Base-by-base conservation (phyloP, 164 flowering plant species). In the Annona squamosa region DNA sequence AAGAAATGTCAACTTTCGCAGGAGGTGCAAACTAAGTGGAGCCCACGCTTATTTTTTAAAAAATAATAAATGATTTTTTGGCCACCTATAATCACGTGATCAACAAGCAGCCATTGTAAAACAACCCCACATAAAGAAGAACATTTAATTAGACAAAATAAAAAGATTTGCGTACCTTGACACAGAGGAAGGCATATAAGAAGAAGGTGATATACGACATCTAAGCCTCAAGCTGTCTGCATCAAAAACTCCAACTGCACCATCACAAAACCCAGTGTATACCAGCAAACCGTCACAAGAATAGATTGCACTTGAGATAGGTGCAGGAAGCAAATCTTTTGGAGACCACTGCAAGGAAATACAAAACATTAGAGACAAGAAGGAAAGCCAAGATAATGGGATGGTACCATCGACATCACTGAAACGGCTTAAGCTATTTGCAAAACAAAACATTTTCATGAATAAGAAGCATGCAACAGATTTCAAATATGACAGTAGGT, bases 181-280 rank as follows among this genome's bases (percentile, higher is more conserved):
- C 68, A 77, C 63, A 18, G 83, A 74, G 16, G 86, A 37, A 16
- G 90, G 78, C 9, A 89, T 42, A 67, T 89, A 89, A 57, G 92
- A 80, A 69, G 91, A 83, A 16, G 89, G 85, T 47, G 88, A 86
- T n/a, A 91, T 86, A 5, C 90, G 85, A 76, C 93, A 89, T 2
- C 91, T 79, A 1, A 91, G 82, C 72, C 90, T 80, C 52, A 91
- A 76, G 61, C 79, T 79, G 37, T 87, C 89, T 0, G 90, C 88
- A 81, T 89, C 89, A 71, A 89, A 91, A 13, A 91, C 89, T 56
- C 90, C 91, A 70, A 89, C 82, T 41, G 85, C 85, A 18, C 90
- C 92, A 84, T 89, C 97, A 76, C 85, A 84, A 70, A 88, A 91
- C 10, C 86, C 83, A 75, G 86, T 74, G 45, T 84, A 89, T 18